Percentiles rank a stretch among this genome's conserved stretches.
Conservation (phyloP, 345 rosid species). For the Salix exigua region DNA sequence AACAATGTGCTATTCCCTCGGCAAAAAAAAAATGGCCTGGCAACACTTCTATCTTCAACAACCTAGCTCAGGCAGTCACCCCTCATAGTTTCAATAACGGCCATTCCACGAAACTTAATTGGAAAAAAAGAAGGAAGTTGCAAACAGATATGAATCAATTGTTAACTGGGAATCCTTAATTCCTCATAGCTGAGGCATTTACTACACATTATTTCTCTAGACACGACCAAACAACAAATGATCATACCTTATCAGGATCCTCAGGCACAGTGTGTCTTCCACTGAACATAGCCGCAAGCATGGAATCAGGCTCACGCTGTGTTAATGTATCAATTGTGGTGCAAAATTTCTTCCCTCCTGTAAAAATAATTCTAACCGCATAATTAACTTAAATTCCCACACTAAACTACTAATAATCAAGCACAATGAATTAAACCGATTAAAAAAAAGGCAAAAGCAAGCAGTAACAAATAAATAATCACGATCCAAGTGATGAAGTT, state of each 20-base stretch:
- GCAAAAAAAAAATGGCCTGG: neutral
- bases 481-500: too few species aligned
- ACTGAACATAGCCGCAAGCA: constrained; percentile 95
- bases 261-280: constrained; percentile 61
- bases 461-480: too few species aligned
- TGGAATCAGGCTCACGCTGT: constrained; percentile 80
- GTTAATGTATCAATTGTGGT: constrained; percentile 77
- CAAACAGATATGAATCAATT: neutral
- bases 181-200: neutral
- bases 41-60: neutral
- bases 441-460: too few species aligned
- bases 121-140: neutral
- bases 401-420: neutral
- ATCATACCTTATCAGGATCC: constrained; percentile 55
- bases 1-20: neutral
- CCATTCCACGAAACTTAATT: neutral
- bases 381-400: neutral
- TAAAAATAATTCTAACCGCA: neutral
- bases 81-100: neutral
- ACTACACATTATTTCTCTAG: neutral
- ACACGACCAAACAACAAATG: neutral
- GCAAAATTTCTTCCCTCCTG: constrained; percentile 86
- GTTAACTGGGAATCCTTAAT: neutral
- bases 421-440: neutral
- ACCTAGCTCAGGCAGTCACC: neutral